phyloP scores from a whole-genome alignment of 2,329 filamentous ascomycete genomes.

The Penicillium corylophilum region DNA sequence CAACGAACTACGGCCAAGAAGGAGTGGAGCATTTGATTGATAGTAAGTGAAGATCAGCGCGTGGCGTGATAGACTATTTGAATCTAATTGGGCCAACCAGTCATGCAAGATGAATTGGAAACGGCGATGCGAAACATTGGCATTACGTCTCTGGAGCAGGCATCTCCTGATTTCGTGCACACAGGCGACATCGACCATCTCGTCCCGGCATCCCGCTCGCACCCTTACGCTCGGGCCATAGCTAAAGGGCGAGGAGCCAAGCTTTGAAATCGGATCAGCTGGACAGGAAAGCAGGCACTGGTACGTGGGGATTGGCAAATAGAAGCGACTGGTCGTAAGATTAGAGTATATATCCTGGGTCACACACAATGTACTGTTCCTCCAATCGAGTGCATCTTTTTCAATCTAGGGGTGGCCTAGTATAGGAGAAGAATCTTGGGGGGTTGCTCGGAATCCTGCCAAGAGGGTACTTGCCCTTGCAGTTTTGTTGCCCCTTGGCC shows the following conservation, averaged over 20 bases:
- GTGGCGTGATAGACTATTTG: not conserved
- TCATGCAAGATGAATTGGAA: conserved; percentile 50
- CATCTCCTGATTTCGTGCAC: conserved; percentile 46
- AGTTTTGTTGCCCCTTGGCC: not conserved
- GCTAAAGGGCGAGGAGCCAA: conserved; percentile 31
- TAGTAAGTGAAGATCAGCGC: conserved; percentile 44
- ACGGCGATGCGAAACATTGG: conserved; percentile 50
- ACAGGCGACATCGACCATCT: conserved; percentile 53
- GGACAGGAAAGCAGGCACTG: not conserved
- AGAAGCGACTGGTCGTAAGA: not conserved
- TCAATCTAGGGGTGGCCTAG: not conserved
- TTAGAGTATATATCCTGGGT: not conserved
- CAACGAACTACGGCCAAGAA: conserved; percentile 55
- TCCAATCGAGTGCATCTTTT: not conserved
- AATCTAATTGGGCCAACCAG: conserved; percentile 21
- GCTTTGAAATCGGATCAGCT: conserved; percentile 21
- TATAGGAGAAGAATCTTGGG: conserved; percentile 5
- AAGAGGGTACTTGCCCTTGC: conserved; percentile 10
- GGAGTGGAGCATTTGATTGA: conserved; percentile 56
- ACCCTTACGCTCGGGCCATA: conserved; percentile 44
- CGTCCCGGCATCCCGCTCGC: conserved; percentile 41
- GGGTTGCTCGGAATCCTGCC: conserved; percentile 4
- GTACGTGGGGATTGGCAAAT: not conserved
- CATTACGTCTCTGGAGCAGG: conserved; percentile 46
- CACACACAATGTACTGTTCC: not conserved